Base-by-base conservation (phyloP, 1,284 basidiomycete genomes). In the Leccinum brunneo-olivaceum region DNA sequence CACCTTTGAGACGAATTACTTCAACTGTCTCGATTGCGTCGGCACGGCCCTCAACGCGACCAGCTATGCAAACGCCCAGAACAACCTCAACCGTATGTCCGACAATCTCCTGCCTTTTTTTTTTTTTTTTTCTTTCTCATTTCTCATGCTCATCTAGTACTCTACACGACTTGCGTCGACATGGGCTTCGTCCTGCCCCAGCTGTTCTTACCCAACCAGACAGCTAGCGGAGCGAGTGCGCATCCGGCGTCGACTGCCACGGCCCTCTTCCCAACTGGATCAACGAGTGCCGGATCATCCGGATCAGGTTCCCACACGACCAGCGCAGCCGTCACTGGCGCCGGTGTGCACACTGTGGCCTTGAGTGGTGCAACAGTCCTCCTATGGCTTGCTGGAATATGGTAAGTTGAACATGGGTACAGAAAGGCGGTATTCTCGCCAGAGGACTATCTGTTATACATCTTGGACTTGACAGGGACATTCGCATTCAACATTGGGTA, bases 201-300 rank as follows among this genome's bases (percentile, higher is more conserved):
- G 20, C 48, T 67, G 34, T 64, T 62, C 2, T 53, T 74, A 6
- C 72, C 73, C 0, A 72, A 72, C 2, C 69, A 74, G 56, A 51
- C 61, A 28, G 53, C 61, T 0, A 59, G 60, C 30, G 55, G 60
- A 4, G 40, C 49, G 2, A 28, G 34, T 14, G 14, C 29, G 6
- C 25, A 29, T 3, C 6, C 41, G 7, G 24, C 42, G 5, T 19
- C 45, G 5, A 36, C 36, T 8, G n/a, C 30, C 6, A 9, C 30
- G 16, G 24, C 24, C 24, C 15, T 30, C 2, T 28, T 35, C 12
- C 15, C 53, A 10, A 27, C 37, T 3, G 20, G 30, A 40, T 39
- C 55, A 15, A 15, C 28, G 8, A 18, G 34, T 30, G n/a, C 32
- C 9, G 15, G 5, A 3, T 16, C 52, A 0, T 20, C 41, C 23